Percentiles rank a stretch among this genome's conserved stretches.
These are phyloP conservation scores for Termitomyces sp. DNA, from an alignment of 768 basidiomycete genomes.

Conservation along the genomic window DNA sequence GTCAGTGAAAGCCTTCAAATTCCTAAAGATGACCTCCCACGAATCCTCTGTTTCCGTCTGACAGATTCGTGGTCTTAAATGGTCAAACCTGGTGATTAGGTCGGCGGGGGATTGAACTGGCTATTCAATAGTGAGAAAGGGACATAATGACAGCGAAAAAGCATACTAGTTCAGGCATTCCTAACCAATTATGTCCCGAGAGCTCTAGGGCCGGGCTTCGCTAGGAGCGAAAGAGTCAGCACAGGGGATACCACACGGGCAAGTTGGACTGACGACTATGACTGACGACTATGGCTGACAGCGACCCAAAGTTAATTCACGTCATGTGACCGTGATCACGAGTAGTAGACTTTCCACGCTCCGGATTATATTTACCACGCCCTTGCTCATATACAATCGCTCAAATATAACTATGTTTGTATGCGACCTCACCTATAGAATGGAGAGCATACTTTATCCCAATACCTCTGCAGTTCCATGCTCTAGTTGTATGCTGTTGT, in stretches of 20 bases:
- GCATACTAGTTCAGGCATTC: constrained; percentile 4
- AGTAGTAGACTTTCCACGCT: no score
- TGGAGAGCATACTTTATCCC: no score
- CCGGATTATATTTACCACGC: no score
- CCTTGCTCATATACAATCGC: no score
- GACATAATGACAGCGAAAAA: background rate
- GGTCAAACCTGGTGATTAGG: constrained; percentile 8
- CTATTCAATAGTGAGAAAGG: background rate
- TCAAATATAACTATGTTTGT: no score
- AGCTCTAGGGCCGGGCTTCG: background rate
- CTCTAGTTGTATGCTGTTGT: no score
- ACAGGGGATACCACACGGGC: background rate
- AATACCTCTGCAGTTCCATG: no score
- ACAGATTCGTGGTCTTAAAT: constrained; percentile 4
- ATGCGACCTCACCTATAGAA: no score
- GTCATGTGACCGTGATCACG: constrained; percentile 15
- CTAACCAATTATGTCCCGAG: background rate
- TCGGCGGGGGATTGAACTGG: constrained; percentile 5
- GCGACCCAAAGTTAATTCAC: background rate
- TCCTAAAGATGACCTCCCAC: constrained; percentile 13
- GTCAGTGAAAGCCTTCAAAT: constrained; percentile 5
- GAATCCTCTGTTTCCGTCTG: constrained; percentile 17
- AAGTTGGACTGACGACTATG: background rate
- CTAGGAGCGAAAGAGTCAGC: background rate
- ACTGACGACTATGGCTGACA: background rate